phyloP scores from a whole-genome alignment of 768 basidiomycete genomes.

The Podaxis sp. region DNA sequence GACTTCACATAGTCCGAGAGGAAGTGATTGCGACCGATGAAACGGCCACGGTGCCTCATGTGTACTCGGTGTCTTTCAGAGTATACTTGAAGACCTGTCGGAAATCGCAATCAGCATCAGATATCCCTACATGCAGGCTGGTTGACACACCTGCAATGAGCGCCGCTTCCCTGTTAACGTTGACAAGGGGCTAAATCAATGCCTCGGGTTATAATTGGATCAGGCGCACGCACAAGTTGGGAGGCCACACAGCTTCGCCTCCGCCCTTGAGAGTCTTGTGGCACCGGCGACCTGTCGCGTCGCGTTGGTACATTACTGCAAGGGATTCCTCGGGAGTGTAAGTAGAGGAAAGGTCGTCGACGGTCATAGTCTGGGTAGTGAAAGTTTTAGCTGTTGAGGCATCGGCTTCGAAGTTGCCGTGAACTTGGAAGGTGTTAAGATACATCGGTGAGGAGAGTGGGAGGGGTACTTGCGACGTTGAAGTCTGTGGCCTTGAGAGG shows the following conservation, averaged over 20 bases:
- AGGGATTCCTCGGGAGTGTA: conserved; percentile 40
- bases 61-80: conserved; percentile 63
- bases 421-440: conserved; percentile 10
- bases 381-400: conserved; percentile 9
- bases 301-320: conserved; percentile 42
- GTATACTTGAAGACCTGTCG: conserved; percentile 61
- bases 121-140: not conserved
- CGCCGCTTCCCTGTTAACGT: conserved; percentile 50
- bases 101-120: not conserved
- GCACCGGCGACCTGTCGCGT: conserved; percentile 63
- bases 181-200: not conserved
- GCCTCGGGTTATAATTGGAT: conserved; percentile 5
- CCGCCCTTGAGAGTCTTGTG: conserved; percentile 74
- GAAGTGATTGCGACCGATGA: conserved; percentile 77
- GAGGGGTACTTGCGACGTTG: not conserved
- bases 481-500: not conserved
- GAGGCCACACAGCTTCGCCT: conserved; percentile 77
- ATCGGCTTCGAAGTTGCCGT: conserved; percentile 9
- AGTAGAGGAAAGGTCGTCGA: conserved; percentile 36
- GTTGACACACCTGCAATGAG: conserved; percentile 59
- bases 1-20: conserved; percentile 73
- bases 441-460: not conserved
- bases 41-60: conserved; percentile 63
- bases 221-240: conserved; percentile 43
- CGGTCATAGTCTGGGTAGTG: conserved; percentile 34